Evolutionary conservation across 305 asterid genomes (phyloP).

Genomic region (Fraxinus dipetala): DNA sequence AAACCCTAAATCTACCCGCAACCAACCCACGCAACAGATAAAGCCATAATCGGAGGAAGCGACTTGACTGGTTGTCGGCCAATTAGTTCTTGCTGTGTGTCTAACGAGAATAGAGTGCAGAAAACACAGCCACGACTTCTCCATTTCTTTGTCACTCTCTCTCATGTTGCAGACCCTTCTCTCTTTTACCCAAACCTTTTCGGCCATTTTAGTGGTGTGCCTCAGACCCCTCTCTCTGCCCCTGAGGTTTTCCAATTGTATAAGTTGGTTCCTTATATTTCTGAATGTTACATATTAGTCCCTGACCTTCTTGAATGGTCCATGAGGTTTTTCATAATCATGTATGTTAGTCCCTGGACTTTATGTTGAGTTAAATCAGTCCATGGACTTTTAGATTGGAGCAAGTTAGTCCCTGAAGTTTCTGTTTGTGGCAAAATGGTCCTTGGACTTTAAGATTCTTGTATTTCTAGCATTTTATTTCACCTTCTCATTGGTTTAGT

Average conservation of each 20-base stretch:
- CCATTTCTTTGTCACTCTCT: too few species aligned
- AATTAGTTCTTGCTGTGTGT: background rate
- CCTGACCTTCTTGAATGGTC: background rate
- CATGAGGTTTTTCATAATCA: background rate
- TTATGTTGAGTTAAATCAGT: background rate
- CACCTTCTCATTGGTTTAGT: background rate
- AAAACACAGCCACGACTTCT: too few species aligned
- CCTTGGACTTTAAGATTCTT: background rate
- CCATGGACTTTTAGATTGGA: background rate
- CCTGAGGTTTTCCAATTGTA: background rate
- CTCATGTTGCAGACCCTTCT: too few species aligned
- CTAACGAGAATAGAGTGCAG: too few species aligned
- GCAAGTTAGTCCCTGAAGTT: background rate
- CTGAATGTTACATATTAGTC: background rate
- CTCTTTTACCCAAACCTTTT: background rate
- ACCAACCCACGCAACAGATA: background rate
- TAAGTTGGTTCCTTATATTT: background rate
- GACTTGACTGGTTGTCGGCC: background rate
- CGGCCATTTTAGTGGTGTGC: background rate
- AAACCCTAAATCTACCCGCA: background rate
- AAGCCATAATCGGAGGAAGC: background rate
- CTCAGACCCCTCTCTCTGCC: background rate
- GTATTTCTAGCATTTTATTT: background rate
- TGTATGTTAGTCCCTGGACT: background rate
- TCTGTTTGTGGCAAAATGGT: background rate